These are phyloP conservation scores for Gnetum montanum DNA, from an alignment of 75 land plant genomes.

Conservation along the genomic window DNA sequence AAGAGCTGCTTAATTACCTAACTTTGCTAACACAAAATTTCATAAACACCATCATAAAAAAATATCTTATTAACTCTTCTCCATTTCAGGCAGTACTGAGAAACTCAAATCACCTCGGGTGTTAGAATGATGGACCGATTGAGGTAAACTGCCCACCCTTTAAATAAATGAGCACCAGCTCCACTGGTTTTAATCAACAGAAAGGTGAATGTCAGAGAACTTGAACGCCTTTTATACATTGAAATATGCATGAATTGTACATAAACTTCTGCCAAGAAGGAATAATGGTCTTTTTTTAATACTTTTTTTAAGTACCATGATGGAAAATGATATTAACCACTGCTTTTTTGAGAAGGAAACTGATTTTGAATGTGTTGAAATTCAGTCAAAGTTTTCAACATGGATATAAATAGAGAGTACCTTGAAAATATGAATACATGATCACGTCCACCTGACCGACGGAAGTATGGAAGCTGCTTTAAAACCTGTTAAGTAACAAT, in stretches of 20 bases:
- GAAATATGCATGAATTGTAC: too few species aligned
- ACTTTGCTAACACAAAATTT: not conserved
- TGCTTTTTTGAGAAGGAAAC: too few species aligned
- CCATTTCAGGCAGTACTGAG: not conserved
- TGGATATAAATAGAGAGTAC: too few species aligned
- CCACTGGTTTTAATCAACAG: conserved; percentile 46
- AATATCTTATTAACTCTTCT: too few species aligned
- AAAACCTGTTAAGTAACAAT: conserved; percentile 60
- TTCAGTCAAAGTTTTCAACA: too few species aligned
- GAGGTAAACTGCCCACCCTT: conserved; percentile 73
- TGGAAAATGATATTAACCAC: not conserved
- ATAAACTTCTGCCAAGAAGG: too few species aligned
- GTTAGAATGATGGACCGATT: conserved; percentile 90
- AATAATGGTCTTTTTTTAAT: too few species aligned
- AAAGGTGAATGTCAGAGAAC: too few species aligned
- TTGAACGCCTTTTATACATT: too few species aligned
- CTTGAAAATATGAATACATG: conserved; percentile 91
- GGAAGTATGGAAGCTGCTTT: conserved; percentile 88
- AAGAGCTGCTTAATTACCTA: not conserved
- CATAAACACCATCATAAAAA: not conserved
- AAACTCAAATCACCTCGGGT: conserved; percentile 71
- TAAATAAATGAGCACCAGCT: conserved; percentile 90
- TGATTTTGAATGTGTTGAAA: too few species aligned
- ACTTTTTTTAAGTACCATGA: too few species aligned
- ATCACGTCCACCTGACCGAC: conserved; percentile 81